phyloP scores from a whole-genome alignment of 1,284 basidiomycete species.

The Fomitopsis schrenkii region DNA sequence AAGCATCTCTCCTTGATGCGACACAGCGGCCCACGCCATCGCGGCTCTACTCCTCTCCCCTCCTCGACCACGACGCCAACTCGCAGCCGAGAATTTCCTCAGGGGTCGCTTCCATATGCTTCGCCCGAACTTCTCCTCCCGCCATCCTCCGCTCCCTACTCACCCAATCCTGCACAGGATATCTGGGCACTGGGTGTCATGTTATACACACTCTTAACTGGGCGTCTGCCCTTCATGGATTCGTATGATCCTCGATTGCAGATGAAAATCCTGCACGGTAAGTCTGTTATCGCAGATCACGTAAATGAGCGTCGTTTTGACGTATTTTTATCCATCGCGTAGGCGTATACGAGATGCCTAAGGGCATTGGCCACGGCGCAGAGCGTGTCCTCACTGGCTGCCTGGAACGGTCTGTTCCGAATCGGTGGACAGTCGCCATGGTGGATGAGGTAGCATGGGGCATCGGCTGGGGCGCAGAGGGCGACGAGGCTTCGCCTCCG shows the following conservation, averaged over 20 bases:
- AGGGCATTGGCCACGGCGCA: conserved; percentile 63
- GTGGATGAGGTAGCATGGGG: conserved; percentile 80
- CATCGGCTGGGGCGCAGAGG: conserved; percentile 64
- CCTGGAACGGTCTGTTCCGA: conserved; percentile 52
- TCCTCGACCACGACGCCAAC: conserved; percentile 20
- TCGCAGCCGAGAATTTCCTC: conserved; percentile 48
- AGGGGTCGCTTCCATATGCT: conserved; percentile 89
- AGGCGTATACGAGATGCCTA: conserved; percentile 60
- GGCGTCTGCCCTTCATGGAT: conserved; percentile 80
- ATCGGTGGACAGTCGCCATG: conserved; percentile 72
- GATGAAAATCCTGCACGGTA: conserved; percentile 86
- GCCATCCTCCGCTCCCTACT: conserved; percentile 27
- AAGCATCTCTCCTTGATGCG: conserved; percentile 33
- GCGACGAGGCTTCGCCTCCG: conserved; percentile 34
- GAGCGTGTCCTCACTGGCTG: conserved; percentile 74
- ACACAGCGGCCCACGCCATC: conserved; percentile 44
- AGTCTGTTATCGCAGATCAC: conserved; percentile 23
- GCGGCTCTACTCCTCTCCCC: conserved; percentile 53
- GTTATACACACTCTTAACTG: conserved; percentile 79
- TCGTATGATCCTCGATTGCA: conserved; percentile 86
- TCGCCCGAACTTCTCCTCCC: conserved; percentile 72
- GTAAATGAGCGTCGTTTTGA: not conserved
- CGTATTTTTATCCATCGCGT: conserved; percentile 8
- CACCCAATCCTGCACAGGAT: conserved; percentile 72
- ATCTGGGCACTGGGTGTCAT: conserved; percentile 93